Conservation (phyloP, 2,329 filamentous ascomycete genomes). For the Aspergillus neoniger region DNA sequence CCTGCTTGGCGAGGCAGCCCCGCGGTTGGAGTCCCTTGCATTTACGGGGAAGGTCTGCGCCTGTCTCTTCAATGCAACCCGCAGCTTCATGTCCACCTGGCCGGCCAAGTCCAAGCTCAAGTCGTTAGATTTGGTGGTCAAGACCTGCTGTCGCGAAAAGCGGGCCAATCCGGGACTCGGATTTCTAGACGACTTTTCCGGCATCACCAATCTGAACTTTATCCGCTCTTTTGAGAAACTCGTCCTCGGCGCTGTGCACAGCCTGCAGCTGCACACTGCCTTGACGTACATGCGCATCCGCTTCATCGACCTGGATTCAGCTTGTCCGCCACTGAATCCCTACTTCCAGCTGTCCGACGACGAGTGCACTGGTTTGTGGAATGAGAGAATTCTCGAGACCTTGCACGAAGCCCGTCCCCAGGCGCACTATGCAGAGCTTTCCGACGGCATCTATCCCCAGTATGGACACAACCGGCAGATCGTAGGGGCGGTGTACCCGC, state of each 20-base stretch:
- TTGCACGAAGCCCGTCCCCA: slow-evolving; percentile 61
- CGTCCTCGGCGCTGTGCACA: slow-evolving; percentile 63
- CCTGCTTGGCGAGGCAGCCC: slow-evolving; percentile 62
- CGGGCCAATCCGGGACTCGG: slow-evolving; percentile 36
- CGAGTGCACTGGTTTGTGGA: slow-evolving; percentile 71
- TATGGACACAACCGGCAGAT: slow-evolving; percentile 35
- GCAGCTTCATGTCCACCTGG: slow-evolving; percentile 53
- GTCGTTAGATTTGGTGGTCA: slow-evolving; percentile 70
- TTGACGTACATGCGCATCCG: slow-evolving; percentile 69
- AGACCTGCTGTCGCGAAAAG: slow-evolving; percentile 66
- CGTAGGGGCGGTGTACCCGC: slow-evolving; percentile 40
- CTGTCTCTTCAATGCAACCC: slow-evolving; percentile 64
- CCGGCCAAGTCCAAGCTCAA: slow-evolving; percentile 51
- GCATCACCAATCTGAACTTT: slow-evolving; percentile 71
- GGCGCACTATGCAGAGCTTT: slow-evolving; percentile 62
- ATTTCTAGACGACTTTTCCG: slow-evolving; percentile 65
- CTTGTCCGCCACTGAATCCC: slow-evolving; percentile 69
- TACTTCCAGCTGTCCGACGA: slow-evolving; percentile 67
- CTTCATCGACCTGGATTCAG: slow-evolving; percentile 74
- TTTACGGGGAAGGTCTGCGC: slow-evolving; percentile 74
- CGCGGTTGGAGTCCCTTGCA: slow-evolving; percentile 65
- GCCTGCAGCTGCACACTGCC: slow-evolving; percentile 60
- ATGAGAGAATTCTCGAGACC: slow-evolving; percentile 63
- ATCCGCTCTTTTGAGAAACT: slow-evolving; percentile 71
- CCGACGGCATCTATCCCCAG: slow-evolving; percentile 60